These are phyloP conservation scores for Talaromyces sp. DNA, from an alignment of 2,329 filamentous ascomycete species.

Conservation along the genomic window DNA sequence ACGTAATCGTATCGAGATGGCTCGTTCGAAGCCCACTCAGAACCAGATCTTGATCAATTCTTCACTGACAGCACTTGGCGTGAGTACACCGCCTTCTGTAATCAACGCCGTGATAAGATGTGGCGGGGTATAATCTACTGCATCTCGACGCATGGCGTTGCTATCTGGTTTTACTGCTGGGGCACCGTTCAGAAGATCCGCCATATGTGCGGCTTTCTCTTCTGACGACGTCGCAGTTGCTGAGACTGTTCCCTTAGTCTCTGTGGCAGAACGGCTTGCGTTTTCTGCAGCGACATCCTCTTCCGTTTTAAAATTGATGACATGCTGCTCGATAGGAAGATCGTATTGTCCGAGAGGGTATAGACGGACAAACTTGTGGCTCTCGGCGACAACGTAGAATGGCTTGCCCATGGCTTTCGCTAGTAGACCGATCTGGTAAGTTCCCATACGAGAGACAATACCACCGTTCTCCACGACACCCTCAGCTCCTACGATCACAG, in stretches of 20 bases:
- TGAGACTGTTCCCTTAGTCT: constrained; percentile 10
- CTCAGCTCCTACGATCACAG: constrained; percentile 66
- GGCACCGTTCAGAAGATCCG: constrained; percentile 20
- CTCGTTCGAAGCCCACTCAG: constrained; percentile 23
- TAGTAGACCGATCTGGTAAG: constrained; percentile 78
- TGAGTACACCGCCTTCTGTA: constrained; percentile 61
- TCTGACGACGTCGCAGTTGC: constrained; percentile 9
- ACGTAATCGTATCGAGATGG: neutral
- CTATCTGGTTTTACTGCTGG: constrained; percentile 15
- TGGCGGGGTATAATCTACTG: constrained; percentile 54
- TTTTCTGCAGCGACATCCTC: constrained; percentile 50
- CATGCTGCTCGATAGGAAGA: constrained; percentile 71
- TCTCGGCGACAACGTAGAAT: constrained; percentile 90
- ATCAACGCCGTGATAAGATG: constrained; percentile 62
- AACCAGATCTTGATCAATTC: constrained; percentile 63
- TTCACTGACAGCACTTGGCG: constrained; percentile 63
- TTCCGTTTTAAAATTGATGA: constrained; percentile 68
- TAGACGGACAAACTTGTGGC: constrained; percentile 90
- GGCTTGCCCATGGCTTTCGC: constrained; percentile 69
- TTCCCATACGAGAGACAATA: constrained; percentile 82
- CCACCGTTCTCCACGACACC: constrained; percentile 93
- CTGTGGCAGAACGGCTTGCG: constrained; percentile 23
- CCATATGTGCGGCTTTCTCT: constrained; percentile 19
- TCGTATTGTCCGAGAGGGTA: constrained; percentile 80
- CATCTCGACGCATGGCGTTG: constrained; percentile 27